Conservation (phyloP, 2,329 filamentous ascomycete genomes). For the Annulohypoxylon truncatum region DNA sequence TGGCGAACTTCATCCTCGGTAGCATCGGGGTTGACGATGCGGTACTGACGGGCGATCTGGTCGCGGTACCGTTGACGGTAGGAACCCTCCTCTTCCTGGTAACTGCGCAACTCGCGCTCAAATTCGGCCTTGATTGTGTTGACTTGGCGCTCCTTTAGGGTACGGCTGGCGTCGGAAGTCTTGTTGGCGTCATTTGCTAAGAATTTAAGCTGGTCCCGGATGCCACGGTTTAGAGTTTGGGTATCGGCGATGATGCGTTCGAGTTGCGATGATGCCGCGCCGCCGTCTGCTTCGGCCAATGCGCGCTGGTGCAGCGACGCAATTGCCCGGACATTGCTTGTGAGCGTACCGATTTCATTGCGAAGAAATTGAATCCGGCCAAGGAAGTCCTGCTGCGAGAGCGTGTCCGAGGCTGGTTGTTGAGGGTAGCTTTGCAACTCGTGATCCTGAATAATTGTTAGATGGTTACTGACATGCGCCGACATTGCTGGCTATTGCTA, state of each 20-base stretch:
- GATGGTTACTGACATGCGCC: conserved; percentile 16
- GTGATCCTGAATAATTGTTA: conserved; percentile 52
- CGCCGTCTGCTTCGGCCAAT: conserved; percentile 72
- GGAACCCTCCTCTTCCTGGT: conserved; percentile 75
- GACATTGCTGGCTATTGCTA: conserved; percentile 29
- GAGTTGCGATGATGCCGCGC: conserved; percentile 65
- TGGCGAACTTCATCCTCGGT: conserved; percentile 76
- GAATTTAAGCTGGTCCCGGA: conserved; percentile 82
- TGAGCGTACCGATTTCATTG: conserved; percentile 74
- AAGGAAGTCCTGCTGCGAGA: conserved; percentile 76
- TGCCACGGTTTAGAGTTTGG: conserved; percentile 77
- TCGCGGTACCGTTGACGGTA: conserved; percentile 80
- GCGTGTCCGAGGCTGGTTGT: conserved; percentile 50
- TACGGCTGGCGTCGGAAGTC: conserved; percentile 69
- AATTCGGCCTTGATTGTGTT: conserved; percentile 77
- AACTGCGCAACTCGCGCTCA: conserved; percentile 76
- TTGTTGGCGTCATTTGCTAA: conserved; percentile 77
- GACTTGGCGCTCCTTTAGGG: conserved; percentile 76
- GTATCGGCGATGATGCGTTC: conserved; percentile 77
- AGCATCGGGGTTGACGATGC: conserved; percentile 85
- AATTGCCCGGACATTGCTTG: conserved; percentile 74
- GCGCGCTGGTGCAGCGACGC: conserved; percentile 77
- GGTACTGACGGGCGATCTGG: conserved; percentile 82
- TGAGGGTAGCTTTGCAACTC: conserved; percentile 65
- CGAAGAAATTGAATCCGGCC: conserved; percentile 74